These are phyloP conservation scores for Cercospora nicotianae DNA, from an alignment of 2,329 filamentous ascomycete genomes.

Conservation along the genomic window DNA sequence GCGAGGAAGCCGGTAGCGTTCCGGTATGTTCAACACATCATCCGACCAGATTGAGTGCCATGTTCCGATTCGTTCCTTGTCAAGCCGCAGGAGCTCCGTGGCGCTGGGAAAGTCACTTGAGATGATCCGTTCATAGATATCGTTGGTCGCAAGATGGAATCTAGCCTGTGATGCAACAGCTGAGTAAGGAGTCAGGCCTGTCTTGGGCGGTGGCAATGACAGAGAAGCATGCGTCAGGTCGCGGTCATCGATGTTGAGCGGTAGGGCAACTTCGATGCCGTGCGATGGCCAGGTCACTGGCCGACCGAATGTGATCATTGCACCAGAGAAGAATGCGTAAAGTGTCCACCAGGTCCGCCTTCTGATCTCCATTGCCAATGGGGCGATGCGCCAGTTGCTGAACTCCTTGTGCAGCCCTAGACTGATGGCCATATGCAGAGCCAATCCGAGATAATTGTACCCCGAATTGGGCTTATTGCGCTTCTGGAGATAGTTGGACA, in stretches of 20 bases:
- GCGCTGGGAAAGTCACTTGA: conserved; percentile 47
- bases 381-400: conserved; percentile 48
- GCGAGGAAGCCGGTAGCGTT: conserved; percentile 44
- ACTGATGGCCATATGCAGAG: conserved; percentile 53
- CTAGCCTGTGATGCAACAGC: conserved; percentile 47
- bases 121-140: conserved; percentile 50
- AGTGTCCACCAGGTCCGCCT: conserved; percentile 41
- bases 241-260: conserved; percentile 49
- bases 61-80: conserved; percentile 42
- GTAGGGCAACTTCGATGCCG: conserved; percentile 46
- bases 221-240: conserved; percentile 40
- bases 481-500: conserved; percentile 54
- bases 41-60: conserved; percentile 44
- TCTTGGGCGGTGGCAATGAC: conserved; percentile 21
- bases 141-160: conserved; percentile 49
- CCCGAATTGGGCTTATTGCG: conserved; percentile 54
- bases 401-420: conserved; percentile 55
- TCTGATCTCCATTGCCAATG: conserved; percentile 40
- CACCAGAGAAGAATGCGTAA: conserved; percentile 52
- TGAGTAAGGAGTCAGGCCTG: conserved; percentile 46
- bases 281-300: conserved; percentile 50
- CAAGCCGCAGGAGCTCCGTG: conserved; percentile 45
- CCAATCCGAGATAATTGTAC: conserved; percentile 52
- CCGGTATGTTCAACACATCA: conserved; percentile 37
- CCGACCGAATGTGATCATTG: conserved; percentile 52